Conservation (phyloP, 83 land plant genomes). For the Thuja plicata region DNA sequence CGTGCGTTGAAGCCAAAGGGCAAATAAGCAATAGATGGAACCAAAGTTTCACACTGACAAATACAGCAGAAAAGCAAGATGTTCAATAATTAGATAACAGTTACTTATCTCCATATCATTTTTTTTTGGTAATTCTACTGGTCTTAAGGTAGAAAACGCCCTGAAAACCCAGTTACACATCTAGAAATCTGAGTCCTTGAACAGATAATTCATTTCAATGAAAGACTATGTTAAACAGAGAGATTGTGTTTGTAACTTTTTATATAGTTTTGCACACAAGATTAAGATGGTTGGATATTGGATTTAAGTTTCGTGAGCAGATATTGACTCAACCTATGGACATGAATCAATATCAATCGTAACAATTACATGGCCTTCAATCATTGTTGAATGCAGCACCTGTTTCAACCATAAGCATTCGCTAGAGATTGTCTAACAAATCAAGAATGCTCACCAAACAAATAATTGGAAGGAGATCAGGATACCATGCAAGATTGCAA, state of each 20-base stretch:
- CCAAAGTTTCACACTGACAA: not conserved
- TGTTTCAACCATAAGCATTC: not conserved
- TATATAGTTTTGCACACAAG: no score
- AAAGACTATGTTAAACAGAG: not conserved
- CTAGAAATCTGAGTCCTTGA: not conserved
- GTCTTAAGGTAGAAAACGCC: no score
- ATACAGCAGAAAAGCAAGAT: not conserved
- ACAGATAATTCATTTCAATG: not conserved
- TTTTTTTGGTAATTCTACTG: not conserved
- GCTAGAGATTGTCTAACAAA: not conserved
- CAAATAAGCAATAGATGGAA: not conserved
- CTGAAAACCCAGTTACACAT: not conserved
- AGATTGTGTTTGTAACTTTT: no score
- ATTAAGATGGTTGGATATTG: no score
- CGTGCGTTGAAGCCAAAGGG: not conserved
- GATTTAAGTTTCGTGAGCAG: not conserved
- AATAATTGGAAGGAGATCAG: not conserved
- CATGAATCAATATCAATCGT: not conserved
- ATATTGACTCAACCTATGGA: not conserved
- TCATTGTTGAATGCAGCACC: not conserved
- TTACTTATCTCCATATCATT: not conserved
- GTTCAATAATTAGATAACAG: not conserved
- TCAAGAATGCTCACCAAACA: not conserved
- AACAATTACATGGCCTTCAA: not conserved
- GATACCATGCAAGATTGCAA: not conserved